Conservation (phyloP, 1,139 yeast species). For the Pichia terricola region DNA sequence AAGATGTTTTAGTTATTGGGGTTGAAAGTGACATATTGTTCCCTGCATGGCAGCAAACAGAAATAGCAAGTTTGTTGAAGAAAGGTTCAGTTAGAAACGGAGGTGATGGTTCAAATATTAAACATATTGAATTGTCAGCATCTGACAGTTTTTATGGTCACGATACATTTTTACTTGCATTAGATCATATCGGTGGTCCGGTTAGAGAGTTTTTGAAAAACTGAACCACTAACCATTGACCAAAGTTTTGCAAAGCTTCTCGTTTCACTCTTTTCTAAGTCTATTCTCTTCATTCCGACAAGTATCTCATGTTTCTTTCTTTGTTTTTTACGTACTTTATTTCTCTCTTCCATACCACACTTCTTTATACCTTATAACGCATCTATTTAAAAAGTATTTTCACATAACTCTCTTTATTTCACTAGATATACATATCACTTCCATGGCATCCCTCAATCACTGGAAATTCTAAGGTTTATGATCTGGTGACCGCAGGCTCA, state of each 20-base stretch:
- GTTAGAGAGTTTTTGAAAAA: constrained; percentile 46
- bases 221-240: background rate
- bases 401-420: too few relatives aligned
- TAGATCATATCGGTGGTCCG: constrained; percentile 73
- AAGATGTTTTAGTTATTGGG: constrained; percentile 70
- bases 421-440: too few relatives aligned
- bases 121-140: constrained; percentile 65
- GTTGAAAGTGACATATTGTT: constrained; percentile 86
- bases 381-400: too few relatives aligned
- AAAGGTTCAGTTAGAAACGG: constrained; percentile 29
- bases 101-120: constrained; percentile 32
- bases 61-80: constrained; percentile 55
- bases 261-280: background rate
- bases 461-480: too few relatives aligned
- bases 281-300: background rate
- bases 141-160: constrained; percentile 80
- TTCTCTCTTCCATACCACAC: too few relatives aligned
- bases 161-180: constrained; percentile 75
- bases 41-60: constrained; percentile 93
- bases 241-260: background rate
- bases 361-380: too few relatives aligned
- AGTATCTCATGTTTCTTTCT: background rate
- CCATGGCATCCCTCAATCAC: too few relatives aligned
- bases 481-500: too few relatives aligned
- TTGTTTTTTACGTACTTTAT: background rate